Percentiles rank a stretch among this genome's conserved stretches.
Evolutionary conservation across 305 asterid species (phyloP).

Genomic region (Solanum aculeatissimum): DNA sequence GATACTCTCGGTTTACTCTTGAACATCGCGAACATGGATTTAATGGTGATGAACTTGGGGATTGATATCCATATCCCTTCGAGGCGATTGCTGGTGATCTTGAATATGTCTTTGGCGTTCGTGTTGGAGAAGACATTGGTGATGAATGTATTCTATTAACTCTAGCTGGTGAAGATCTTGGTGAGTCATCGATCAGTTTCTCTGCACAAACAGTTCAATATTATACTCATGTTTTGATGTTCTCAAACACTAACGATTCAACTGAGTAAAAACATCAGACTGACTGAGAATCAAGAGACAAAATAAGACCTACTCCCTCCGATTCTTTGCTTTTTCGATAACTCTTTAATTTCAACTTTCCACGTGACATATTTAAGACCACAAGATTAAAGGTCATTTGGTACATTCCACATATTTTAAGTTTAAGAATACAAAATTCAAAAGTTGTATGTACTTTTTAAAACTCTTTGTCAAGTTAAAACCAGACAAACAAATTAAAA

Average conservation of each 20-base stretch:
- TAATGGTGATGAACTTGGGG: constrained; percentile 38
- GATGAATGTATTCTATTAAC: constrained; percentile 8
- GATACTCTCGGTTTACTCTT: constrained; percentile 23
- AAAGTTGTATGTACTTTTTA: neutral
- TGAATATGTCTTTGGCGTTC: constrained; percentile 12
- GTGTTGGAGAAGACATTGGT: constrained; percentile 9
- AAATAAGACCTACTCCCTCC: neutral
- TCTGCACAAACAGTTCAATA: constrained; percentile 11
- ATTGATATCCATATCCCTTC: constrained; percentile 15
- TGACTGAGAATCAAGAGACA: neutral
- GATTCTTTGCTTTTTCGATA: neutral
- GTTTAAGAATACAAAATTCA: neutral
- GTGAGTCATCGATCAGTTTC: constrained; percentile 13
- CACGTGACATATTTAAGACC: too few species aligned
- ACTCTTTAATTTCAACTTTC: too few species aligned
- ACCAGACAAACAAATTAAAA: neutral
- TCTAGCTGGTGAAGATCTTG: constrained; percentile 31
- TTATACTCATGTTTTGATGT: neutral
- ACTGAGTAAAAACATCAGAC: neutral
- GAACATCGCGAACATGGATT: constrained; percentile 29
- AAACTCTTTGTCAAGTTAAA: neutral
- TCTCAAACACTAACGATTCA: neutral
- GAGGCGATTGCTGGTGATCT: constrained; percentile 7
- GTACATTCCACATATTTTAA: neutral
- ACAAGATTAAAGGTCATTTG: neutral